These are phyloP conservation scores for Physaria fendleri DNA, from an alignment of 345 rosid genomes.

Conservation along the genomic window DNA sequence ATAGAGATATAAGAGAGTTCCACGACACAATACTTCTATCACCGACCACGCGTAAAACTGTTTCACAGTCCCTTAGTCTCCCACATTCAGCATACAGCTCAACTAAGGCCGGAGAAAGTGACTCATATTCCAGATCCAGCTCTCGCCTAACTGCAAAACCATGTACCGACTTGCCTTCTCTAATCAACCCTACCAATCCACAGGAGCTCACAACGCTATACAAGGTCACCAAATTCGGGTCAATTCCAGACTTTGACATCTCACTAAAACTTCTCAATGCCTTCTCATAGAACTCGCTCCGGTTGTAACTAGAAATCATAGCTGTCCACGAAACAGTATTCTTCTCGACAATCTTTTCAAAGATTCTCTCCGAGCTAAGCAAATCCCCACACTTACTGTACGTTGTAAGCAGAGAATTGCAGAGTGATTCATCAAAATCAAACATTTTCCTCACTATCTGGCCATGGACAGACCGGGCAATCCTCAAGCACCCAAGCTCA, in stretches of 20 bases:
- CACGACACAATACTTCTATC: too few relatives aligned
- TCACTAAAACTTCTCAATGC: conserved; percentile 45
- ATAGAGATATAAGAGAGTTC: too few relatives aligned
- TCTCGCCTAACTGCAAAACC: conserved; percentile 46
- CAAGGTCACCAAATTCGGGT: conserved; percentile 57
- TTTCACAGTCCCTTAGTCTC: conserved; percentile 38
- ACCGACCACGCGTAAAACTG: conserved; percentile 37
- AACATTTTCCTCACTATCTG: conserved; percentile 32
- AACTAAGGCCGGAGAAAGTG: conserved; percentile 53
- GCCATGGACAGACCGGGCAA: conserved; percentile 50
- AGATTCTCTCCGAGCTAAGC: conserved; percentile 50
- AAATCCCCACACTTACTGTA: conserved; percentile 71
- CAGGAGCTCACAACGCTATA: conserved; percentile 62
- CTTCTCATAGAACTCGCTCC: conserved; percentile 37
- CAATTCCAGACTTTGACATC: conserved; percentile 41
- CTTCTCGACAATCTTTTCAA: conserved; percentile 16
- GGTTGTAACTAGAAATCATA: conserved; percentile 63
- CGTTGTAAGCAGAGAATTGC: conserved; percentile 49
- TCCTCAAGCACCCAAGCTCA: conserved; percentile 37
- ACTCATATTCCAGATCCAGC: conserved; percentile 36
- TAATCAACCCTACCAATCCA: conserved; percentile 45
- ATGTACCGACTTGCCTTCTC: conserved; percentile 70
- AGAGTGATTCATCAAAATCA: conserved; percentile 36
- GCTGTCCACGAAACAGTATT: conserved; percentile 63
- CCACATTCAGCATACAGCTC: conserved; percentile 62